Percentiles rank a stretch among this genome's conserved stretches.
Evolutionary conservation across 179 eudicot species (phyloP).

Genomic region (Camellia oleifera): DNA sequence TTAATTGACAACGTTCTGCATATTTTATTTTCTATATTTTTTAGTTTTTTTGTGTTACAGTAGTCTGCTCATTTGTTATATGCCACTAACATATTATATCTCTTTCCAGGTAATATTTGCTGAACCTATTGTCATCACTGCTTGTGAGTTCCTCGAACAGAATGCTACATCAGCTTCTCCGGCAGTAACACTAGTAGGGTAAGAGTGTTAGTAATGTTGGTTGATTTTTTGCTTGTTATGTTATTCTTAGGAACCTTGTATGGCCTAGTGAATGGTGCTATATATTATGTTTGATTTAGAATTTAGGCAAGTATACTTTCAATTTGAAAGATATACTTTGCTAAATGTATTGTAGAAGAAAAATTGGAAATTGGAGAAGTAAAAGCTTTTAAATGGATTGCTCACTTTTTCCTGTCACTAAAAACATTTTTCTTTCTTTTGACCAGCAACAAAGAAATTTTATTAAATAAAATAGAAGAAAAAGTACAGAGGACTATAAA

Average conservation of each 20-base stretch:
- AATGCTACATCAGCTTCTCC: slow-evolving; percentile 76
- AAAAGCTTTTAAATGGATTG: not conserved
- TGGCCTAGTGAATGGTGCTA: slow-evolving; percentile 4
- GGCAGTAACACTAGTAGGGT: slow-evolving; percentile 80
- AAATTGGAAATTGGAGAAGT: not conserved
- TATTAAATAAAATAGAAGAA: not conserved
- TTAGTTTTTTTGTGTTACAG: not conserved
- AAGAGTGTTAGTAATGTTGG: slow-evolving; percentile 27
- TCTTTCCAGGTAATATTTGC: slow-evolving; percentile 78
- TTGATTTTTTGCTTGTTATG: not conserved
- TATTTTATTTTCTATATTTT: too few species aligned
- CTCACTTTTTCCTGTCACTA: not conserved
- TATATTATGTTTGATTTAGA: not conserved
- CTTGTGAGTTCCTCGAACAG: slow-evolving; percentile 95
- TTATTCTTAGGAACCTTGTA: not conserved
- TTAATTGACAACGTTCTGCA: not conserved
- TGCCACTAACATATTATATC: slow-evolving; percentile 1
- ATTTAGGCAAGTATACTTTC: not conserved
- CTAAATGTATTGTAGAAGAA: not conserved
- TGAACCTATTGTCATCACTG: slow-evolving; percentile 83
- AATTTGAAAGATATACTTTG: not conserved
- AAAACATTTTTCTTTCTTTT: not conserved
- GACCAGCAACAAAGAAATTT: not conserved
- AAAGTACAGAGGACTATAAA: not conserved
- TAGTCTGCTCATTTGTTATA: not conserved